Percentiles rank a stretch among this genome's conserved stretches.
Evolutionary conservation across 2,329 filamentous ascomycete species (phyloP).

Genomic region (Neofusicoccum ribis): DNA sequence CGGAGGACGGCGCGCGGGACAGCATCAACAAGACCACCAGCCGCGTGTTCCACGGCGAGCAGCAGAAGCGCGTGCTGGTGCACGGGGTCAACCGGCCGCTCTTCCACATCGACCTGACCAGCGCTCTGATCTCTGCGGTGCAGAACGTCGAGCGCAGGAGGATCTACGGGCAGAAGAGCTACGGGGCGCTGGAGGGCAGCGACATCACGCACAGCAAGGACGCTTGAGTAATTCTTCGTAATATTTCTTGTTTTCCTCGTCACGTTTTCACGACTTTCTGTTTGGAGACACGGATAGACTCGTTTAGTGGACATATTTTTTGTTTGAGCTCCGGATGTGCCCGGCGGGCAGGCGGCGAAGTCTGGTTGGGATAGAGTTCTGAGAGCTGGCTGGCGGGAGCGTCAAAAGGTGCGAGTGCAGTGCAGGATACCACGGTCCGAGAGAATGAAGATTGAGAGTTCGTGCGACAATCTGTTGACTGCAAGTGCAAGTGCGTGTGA

Average conservation of each 20-base stretch:
- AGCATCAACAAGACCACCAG: conserved; percentile 34
- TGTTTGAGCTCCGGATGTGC: not conserved
- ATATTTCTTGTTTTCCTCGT: not conserved
- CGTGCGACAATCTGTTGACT: too few species aligned
- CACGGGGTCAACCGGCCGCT: conserved; percentile 86
- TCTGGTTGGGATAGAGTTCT: not conserved
- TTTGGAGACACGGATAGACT: not conserved
- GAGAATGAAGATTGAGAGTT: not conserved
- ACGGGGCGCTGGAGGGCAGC: conserved; percentile 9
- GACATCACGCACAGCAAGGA: conserved; percentile 3
- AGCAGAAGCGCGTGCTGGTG: conserved; percentile 57
- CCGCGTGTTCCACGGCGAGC: conserved; percentile 26
- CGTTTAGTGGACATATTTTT: not conserved
- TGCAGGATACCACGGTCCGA: not conserved
- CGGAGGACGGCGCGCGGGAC: conserved; percentile 16
- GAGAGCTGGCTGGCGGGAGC: not conserved
- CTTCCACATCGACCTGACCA: conserved; percentile 91
- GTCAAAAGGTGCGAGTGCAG: not conserved
- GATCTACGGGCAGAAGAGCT: conserved; percentile 9
- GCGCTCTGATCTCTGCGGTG: conserved; percentile 83
- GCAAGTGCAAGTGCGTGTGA: too few species aligned
- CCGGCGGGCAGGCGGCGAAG: not conserved
- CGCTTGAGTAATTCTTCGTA: not conserved
- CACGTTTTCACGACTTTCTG: conserved; percentile 5
- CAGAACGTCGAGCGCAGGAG: conserved; percentile 65